A percentile compares a stretch with the other conserved stretches of the same genome.
Evolutionary conservation across 352 stramenopile species (phyloP).

Genomic region (Phytophthora ohioensis): DNA sequence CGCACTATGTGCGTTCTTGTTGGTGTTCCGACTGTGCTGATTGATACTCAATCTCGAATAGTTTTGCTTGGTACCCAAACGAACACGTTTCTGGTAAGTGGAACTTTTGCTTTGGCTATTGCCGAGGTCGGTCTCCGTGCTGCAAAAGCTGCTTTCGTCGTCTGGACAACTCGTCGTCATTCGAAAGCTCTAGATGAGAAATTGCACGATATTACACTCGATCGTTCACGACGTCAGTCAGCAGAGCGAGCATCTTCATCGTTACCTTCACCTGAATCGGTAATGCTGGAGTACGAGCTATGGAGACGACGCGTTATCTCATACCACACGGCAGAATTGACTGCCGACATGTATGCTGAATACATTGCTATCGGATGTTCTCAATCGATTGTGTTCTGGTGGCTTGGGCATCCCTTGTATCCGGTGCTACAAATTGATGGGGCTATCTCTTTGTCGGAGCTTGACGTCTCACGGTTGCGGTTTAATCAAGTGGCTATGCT

Average conservation of each 20-base stretch:
- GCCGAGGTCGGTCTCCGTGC: conserved; percentile 34
- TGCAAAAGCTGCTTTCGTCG: conserved; percentile 35
- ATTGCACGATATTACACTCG: conserved; percentile 3
- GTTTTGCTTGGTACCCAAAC: conserved; percentile 42
- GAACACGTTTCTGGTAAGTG: conserved; percentile 16
- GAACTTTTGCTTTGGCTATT: conserved; percentile 37
- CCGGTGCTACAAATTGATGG: conserved; percentile 10
- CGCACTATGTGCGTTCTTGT: conserved; percentile 57
- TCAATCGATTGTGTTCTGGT: conserved; percentile 51
- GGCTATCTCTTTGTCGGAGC: conserved; percentile 13
- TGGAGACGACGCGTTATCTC: conserved; percentile 39
- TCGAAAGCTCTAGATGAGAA: conserved; percentile 23
- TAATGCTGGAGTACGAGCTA: conserved; percentile 31
- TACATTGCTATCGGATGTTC: conserved; percentile 61
- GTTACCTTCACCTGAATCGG: neutral
- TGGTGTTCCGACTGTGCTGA: conserved; percentile 49
- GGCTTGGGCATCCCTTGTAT: conserved; percentile 45
- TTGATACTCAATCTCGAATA: conserved; percentile 58
- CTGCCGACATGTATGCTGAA: conserved; percentile 61
- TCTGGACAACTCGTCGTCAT: conserved; percentile 31
- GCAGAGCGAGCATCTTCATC: neutral
- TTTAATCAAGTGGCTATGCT: conserved; percentile 34
- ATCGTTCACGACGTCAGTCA: conserved; percentile 1
- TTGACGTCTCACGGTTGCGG: conserved; percentile 12
- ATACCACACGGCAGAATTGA: conserved; percentile 50